Evolutionary conservation across 257 asterid genomes (phyloP), one percentile per base, ranked within the genome.

Genomic region (Plantago elongata): DNA sequence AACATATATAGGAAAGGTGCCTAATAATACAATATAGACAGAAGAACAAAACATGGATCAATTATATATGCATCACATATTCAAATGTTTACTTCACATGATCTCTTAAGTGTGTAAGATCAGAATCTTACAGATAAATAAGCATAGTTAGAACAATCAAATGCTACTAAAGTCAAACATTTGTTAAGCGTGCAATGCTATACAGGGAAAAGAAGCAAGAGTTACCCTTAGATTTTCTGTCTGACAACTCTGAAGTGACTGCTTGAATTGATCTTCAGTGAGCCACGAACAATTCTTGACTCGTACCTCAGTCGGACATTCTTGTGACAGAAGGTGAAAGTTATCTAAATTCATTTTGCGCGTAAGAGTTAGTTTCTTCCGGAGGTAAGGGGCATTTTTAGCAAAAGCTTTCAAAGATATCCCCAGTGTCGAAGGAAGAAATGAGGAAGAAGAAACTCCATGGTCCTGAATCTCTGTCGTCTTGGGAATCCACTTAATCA

Each of bases 251-350:
- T 61, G 51, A 69, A 90, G 78, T 45, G 75, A 51, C 76, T 70
- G 65, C 45, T 58, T 62, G 51, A 84, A 81, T 59, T 74, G 76
- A 15, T 73, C 55, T 12, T 87, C 93, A 38, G 84, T 75, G 50
- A 90, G 68, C 96, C 95, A 87, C 15, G 91, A 77, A 68, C 84
- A 79, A 58, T 87, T 84, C 71, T 83, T 84, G 56, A 90, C 15
- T 46, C 82, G 76, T 72, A 90, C 73, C 73, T 79, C 85, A 42
- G 86, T 79, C 63, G 96, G 95, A 61, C 77, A 74, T 74, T 85
- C 88, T 72, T 75, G 61, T 43, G 78, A 61, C 34, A 90, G 78
- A 64, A 84, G 83, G 45, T 78, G 54, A 69, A 90, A 58, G 60
- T 77, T 64, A 57, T 47, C 63, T 2, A 40, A 49, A 18, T 75